phyloP scores from a whole-genome alignment of 2,329 filamentous ascomycete species.

The Colletotrichum incanum region DNA sequence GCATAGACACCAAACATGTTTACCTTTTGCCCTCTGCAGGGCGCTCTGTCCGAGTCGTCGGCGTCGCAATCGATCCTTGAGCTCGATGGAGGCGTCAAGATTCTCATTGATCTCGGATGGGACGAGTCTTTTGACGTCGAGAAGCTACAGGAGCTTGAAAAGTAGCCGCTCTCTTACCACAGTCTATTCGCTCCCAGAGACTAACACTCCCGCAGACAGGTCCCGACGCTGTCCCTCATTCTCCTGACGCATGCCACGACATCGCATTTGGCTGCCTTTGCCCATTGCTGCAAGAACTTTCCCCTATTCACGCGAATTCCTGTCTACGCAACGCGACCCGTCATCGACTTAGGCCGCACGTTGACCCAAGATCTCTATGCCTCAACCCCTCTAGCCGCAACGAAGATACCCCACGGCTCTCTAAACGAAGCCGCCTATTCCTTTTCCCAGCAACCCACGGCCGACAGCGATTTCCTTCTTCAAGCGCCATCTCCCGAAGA shows the following conservation, averaged over 20 bases:
- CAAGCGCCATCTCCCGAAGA: constrained; percentile 87
- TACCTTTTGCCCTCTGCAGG: constrained; percentile 92
- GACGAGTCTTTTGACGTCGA: constrained; percentile 89
- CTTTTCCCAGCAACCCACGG: constrained; percentile 65
- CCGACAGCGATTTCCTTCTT: constrained; percentile 70
- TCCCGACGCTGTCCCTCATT: constrained; percentile 92
- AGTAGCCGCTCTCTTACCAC: constrained; percentile 66
- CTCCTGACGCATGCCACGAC: constrained; percentile 95
- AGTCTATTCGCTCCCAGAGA: neutral
- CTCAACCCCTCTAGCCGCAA: constrained; percentile 89
- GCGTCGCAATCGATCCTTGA: constrained; percentile 97
- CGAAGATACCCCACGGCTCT: constrained; percentile 81
- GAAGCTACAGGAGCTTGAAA: constrained; percentile 90
- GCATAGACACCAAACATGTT: constrained; percentile 76
- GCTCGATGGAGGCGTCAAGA: constrained; percentile 96
- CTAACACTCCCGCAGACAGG: constrained; percentile 72
- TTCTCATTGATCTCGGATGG: constrained; percentile 96
- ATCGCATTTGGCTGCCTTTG: constrained; percentile 92
- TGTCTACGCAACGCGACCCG: constrained; percentile 93
- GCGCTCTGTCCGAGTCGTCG: constrained; percentile 87
- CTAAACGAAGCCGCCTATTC: constrained; percentile 76
- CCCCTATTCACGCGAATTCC: constrained; percentile 93
- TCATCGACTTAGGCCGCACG: constrained; percentile 93
- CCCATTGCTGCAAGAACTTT: constrained; percentile 97
- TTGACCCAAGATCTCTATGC: constrained; percentile 93